These are phyloP conservation scores for Trichoderma breve DNA, from an alignment of 2,329 filamentous ascomycete species.

Conservation along the genomic window DNA sequence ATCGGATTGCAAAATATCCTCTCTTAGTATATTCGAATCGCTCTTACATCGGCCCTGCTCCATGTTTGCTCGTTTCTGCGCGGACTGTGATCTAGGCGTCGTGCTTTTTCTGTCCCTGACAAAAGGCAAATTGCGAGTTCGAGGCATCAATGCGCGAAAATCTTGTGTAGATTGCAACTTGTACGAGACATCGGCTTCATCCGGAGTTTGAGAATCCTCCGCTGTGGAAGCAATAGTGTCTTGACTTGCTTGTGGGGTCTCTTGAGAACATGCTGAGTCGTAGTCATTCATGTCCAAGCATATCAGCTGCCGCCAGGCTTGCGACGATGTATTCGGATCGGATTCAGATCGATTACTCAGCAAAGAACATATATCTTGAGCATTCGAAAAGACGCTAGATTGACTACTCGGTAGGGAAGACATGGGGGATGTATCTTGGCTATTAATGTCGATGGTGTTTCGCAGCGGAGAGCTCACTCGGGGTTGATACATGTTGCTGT, in stretches of 20 bases:
- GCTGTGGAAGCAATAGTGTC: not conserved
- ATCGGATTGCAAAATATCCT: not conserved
- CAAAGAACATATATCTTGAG: too few species aligned
- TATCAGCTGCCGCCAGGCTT: too few species aligned
- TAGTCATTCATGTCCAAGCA: not conserved
- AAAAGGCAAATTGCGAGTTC: conserved; percentile 34
- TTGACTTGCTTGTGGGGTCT: not conserved
- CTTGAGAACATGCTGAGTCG: not conserved
- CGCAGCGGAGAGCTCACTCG: conserved; percentile 31
- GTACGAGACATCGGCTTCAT: not conserved
- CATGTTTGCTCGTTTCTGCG: not conserved
- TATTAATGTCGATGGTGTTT: conserved; percentile 22
- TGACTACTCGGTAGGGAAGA: not conserved
- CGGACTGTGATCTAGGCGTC: not conserved
- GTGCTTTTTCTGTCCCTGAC: not conserved
- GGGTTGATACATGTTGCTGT: conserved; percentile 22
- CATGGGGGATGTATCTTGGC: not conserved
- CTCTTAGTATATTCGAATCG: not conserved
- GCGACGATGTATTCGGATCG: not conserved
- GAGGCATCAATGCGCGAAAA: conserved; percentile 33
- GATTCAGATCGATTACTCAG: not conserved
- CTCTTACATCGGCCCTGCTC: not conserved
- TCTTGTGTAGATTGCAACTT: not conserved
- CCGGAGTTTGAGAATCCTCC: not conserved
- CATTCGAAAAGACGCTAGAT: not conserved